A percentile compares a stretch with the other conserved stretches of the same genome.
These are phyloP conservation scores for Canavalia ensiformis DNA, from an alignment of 306 rosid genomes.

Conservation along the genomic window DNA sequence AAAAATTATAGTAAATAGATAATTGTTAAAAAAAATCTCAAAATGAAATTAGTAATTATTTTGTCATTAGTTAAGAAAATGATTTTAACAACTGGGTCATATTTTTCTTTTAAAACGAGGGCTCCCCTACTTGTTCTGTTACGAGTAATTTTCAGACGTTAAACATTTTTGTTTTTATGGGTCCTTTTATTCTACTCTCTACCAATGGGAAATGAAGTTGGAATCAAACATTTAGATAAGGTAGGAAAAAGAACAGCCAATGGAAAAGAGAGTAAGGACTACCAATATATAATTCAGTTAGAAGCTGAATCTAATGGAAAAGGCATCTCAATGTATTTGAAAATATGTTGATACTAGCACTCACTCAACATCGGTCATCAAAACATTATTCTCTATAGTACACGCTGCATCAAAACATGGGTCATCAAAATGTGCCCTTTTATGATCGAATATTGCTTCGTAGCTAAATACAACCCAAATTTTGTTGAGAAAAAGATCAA, in stretches of 20 bases:
- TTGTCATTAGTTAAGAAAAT: no score
- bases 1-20: no score
- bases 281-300: constrained; percentile 41
- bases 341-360: neutral
- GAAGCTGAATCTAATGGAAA: constrained; percentile 20
- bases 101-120: neutral
- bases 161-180: neutral
- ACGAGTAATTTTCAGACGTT: neutral
- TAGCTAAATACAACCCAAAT: neutral
- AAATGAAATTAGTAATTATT: no score
- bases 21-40: no score
- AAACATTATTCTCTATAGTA: neutral
- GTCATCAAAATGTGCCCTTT: no score
- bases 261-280: constrained; percentile 26
- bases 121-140: no score
- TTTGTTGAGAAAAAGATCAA: no score
- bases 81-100: neutral
- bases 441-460: neutral
- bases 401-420: neutral
- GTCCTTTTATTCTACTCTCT: neutral
- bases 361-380: neutral
- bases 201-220: constrained; percentile 6
- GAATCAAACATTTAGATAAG: neutral
- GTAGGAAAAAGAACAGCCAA: neutral
- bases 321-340: constrained; percentile 20